Base-by-base conservation (phyloP, 345 rosid genomes). In the Aquilaria yunnanensis region DNA sequence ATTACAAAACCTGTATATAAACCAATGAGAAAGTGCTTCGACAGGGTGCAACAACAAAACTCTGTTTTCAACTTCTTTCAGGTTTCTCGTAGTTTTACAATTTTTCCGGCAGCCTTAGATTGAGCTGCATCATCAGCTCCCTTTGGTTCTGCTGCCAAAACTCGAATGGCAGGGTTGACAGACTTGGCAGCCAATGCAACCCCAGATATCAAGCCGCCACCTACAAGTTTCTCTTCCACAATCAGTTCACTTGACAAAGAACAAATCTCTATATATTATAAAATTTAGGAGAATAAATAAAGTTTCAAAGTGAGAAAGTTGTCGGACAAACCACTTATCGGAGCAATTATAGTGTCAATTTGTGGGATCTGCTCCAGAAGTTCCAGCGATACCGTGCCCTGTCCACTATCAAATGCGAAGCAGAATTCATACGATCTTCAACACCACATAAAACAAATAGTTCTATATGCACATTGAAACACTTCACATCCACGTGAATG, bases 161-260 rank as follows among this genome's bases (percentile, higher is more conserved):
- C 62, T 67, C 80, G 81, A 65, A 92, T 71, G 53, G 75, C 80
- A 5, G 97, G 98, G 77, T 92, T 89, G 63, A 89, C 75, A 11
- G 96, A 78, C 77, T 92, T 92, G 46, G 98, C 92, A 62, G 96
- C 93, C 74, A 92, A 63, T n/a, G 98, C 84, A 78, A 89, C 89
- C 67, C 97, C 97, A 30, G 97, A 87, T 68, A 85, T 87, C 76
- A 85, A 72, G 58, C 96, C 94, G 54, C 97, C 97, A 9, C 98
- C 95, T 88, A 63, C 64, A 75, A 57, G 6, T 32, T 46, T 47
- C 14, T 59, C 32, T 5, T 43, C 53, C 6, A 57, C 6, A 10
- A 6, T 1, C 45, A 37, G 5, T 60, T 51, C 34, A n/a, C 23
- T 45, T 23, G n/a, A 47, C 10, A n/a, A 30, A n/a, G 2, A 11